Percentiles rank a stretch among this genome's conserved stretches.
Evolutionary conservation across 1,139 yeast species (phyloP).

Genomic region (Meyerozyma elateridarum): DNA sequence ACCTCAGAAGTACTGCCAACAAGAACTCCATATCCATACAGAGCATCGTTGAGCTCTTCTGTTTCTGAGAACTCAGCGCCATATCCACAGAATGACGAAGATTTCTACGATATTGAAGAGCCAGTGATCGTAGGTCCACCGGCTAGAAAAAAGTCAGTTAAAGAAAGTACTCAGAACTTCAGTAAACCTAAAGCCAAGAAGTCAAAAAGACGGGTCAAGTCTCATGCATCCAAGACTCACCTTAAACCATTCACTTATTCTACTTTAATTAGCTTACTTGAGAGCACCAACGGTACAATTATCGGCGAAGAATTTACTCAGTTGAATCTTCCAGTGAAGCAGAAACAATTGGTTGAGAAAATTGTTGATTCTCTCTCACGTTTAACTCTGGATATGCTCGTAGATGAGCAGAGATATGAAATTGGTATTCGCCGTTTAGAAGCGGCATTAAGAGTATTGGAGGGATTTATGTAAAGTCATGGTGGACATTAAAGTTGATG

Average conservation of each 20-base stretch:
- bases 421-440: constrained; percentile 78
- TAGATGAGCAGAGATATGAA: constrained; percentile 73
- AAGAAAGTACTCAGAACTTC: constrained; percentile 13
- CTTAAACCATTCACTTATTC: constrained; percentile 54
- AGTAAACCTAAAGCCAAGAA: constrained; percentile 8
- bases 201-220: constrained; percentile 11
- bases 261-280: constrained; percentile 53
- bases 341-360: constrained; percentile 75
- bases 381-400: constrained; percentile 82
- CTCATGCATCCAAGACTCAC: constrained; percentile 15
- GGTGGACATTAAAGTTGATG: too few species aligned
- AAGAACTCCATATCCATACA: not conserved
- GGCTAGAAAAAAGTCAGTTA: constrained; percentile 32
- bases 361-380: constrained; percentile 80
- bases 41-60: not conserved
- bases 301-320: constrained; percentile 70
- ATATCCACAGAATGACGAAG: constrained; percentile 21
- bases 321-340: constrained; percentile 69
- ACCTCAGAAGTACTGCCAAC: too few species aligned
- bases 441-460: constrained; percentile 77
- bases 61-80: not conserved
- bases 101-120: constrained; percentile 36
- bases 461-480: constrained; percentile 69
- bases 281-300: constrained; percentile 60
- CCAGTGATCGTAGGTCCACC: constrained; percentile 32